These are phyloP conservation scores for Oryza punctata DNA, from an alignment of 176 grass and related monocot species.

Conservation along the genomic window DNA sequence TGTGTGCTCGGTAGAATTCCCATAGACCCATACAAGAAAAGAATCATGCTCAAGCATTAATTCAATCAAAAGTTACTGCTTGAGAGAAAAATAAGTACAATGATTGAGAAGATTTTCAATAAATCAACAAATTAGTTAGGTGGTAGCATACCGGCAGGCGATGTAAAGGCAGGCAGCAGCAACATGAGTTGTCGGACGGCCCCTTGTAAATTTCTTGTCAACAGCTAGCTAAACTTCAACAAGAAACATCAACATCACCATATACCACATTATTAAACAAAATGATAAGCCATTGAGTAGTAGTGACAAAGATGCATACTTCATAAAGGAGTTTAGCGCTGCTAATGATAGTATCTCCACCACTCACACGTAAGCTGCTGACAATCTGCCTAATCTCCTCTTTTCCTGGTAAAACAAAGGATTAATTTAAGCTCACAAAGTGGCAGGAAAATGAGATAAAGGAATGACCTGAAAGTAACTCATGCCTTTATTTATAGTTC, in stretches of 20 bases:
- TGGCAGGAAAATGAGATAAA: slow-evolving; percentile 14
- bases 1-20: background rate
- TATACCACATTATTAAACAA: too few species aligned
- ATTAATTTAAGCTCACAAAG: slow-evolving; percentile 2
- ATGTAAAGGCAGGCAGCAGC: too few species aligned
- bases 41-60: slow-evolving; percentile 5
- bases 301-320: slow-evolving; percentile 40
- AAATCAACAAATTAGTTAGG: background rate
- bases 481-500: slow-evolving; percentile 70
- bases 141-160: too few species aligned
- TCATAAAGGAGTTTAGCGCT: slow-evolving; percentile 66
- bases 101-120: background rate
- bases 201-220: too few species aligned
- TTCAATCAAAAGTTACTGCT: background rate
- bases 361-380: slow-evolving; percentile 52
- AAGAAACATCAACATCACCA: too few species aligned
- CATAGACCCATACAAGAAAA: background rate
- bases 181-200: too few species aligned
- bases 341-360: slow-evolving; percentile 64
- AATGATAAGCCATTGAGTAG: too few species aligned
- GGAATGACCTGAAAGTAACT: background rate
- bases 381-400: slow-evolving; percentile 76
- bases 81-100: slow-evolving; percentile 18
- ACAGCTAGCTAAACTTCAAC: too few species aligned
- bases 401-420: slow-evolving; percentile 56